Evolutionary conservation across 352 stramenopile species (phyloP).

Genomic region (Phytophthora sojae): DNA sequence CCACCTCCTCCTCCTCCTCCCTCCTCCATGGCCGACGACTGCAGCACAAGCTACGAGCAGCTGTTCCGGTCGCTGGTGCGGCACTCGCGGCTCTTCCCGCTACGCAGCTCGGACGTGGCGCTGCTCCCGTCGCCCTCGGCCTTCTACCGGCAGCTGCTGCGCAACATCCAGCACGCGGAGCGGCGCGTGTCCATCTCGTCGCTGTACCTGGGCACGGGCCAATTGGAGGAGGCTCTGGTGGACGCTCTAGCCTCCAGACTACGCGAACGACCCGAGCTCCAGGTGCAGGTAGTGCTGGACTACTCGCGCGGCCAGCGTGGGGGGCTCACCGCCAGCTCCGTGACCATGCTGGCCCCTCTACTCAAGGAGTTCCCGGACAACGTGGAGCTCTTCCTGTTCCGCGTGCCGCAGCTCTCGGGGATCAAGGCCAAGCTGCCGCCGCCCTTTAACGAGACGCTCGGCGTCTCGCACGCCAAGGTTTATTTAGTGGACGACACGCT

Average conservation of each 20-base stretch:
- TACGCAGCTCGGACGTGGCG: slow-evolving; percentile 57
- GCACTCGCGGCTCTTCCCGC: slow-evolving; percentile 68
- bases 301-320: slow-evolving; percentile 74
- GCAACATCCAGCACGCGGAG: slow-evolving; percentile 62
- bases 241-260: slow-evolving; percentile 48
- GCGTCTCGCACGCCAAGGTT: slow-evolving; percentile 85
- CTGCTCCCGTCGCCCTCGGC: slow-evolving; percentile 57
- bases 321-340: slow-evolving; percentile 52
- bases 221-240: slow-evolving; percentile 59
- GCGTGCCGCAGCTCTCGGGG: slow-evolving; percentile 73
- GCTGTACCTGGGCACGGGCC: slow-evolving; percentile 75
- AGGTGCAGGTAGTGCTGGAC: slow-evolving; percentile 77
- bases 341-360: slow-evolving; percentile 64
- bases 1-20: background rate
- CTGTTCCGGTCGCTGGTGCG: slow-evolving; percentile 61
- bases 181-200: slow-evolving; percentile 69
- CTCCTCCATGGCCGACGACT: background rate
- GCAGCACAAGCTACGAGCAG: slow-evolving; percentile 42
- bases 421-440: slow-evolving; percentile 67
- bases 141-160: slow-evolving; percentile 73
- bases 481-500: slow-evolving; percentile 86
- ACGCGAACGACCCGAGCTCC: slow-evolving; percentile 46
- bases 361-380: slow-evolving; percentile 58
- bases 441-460: slow-evolving; percentile 86
- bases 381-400: slow-evolving; percentile 71